These are phyloP conservation scores for Knoxdaviesia proteae DNA, from an alignment of 2,329 filamentous ascomycete genomes.

Conservation along the genomic window DNA sequence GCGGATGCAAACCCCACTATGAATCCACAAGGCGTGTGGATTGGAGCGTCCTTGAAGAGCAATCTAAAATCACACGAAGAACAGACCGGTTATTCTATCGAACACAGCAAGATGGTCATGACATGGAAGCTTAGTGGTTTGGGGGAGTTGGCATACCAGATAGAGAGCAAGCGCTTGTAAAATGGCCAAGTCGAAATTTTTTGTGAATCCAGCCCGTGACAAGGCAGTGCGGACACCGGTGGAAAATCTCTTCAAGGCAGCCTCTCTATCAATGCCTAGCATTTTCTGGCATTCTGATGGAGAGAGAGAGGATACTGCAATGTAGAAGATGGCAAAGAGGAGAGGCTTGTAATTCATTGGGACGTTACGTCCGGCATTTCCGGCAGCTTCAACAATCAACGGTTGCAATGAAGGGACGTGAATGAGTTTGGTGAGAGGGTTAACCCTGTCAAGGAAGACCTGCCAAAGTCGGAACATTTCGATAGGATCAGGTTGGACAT, in stretches of 20 bases:
- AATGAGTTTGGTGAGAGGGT: constrained; percentile 51
- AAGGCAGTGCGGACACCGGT: constrained; percentile 28
- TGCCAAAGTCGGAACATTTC: constrained; percentile 58
- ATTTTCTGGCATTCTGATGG: constrained; percentile 32
- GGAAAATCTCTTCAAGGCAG: constrained; percentile 29
- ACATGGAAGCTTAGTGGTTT: not conserved
- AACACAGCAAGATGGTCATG: too few relatives aligned
- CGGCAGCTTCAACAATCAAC: constrained; percentile 40
- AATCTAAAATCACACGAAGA: constrained; percentile 15
- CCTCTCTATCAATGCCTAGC: constrained; percentile 26
- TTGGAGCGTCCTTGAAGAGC: constrained; percentile 37
- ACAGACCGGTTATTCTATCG: not conserved
- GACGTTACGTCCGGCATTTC: constrained; percentile 25
- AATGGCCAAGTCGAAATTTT: constrained; percentile 33
- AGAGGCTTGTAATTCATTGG: constrained; percentile 38
- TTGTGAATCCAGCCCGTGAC: constrained; percentile 33
- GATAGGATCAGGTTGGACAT: constrained; percentile 41
- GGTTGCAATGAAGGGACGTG: constrained; percentile 51
- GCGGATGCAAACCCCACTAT: constrained; percentile 38
- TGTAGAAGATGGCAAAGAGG: constrained; percentile 43
- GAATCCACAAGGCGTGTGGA: constrained; percentile 36
- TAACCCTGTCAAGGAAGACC: constrained; percentile 51
- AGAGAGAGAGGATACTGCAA: constrained; percentile 33
- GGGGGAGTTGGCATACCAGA: constrained; percentile 18
- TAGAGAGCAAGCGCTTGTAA: constrained; percentile 39